Evolutionary conservation across 495 filamentous ascomycete species (phyloP).

Genomic region (Aspergillus biplanus): DNA sequence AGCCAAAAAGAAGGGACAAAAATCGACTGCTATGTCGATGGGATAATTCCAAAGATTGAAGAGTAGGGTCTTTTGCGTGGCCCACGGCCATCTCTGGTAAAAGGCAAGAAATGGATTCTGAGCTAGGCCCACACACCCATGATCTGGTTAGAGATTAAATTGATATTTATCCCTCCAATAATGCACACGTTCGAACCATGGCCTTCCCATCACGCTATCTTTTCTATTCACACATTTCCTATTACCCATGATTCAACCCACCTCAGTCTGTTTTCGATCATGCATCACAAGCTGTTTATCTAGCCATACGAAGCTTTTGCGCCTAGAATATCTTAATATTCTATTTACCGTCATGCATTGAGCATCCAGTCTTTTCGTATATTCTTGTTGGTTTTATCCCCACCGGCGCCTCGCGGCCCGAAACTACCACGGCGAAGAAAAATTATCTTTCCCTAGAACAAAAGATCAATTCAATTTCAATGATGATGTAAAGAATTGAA

Average conservation of each 20-base stretch:
- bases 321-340: no score
- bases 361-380: background rate
- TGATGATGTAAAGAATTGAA: background rate
- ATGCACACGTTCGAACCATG: constrained; percentile 6
- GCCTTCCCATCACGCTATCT: background rate
- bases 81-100: constrained; percentile 27
- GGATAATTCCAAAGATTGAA: constrained; percentile 22
- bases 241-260: background rate
- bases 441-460: background rate
- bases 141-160: background rate
- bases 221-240: background rate
- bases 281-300: background rate
- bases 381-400: background rate
- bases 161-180: constrained; percentile 9
- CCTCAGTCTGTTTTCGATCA: background rate
- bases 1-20: constrained; percentile 6
- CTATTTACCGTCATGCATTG: no score
- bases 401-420: no score
- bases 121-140: constrained; percentile 26
- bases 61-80: constrained; percentile 26
- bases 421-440: background rate
- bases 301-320: background rate
- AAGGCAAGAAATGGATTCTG: constrained; percentile 27
- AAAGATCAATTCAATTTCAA: background rate
- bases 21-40: constrained; percentile 23